Percentiles rank a stretch among this genome's conserved stretches.
Conservation (phyloP, 2,329 filamentous ascomycete genomes). For the Emergomyces pasteurianus region DNA sequence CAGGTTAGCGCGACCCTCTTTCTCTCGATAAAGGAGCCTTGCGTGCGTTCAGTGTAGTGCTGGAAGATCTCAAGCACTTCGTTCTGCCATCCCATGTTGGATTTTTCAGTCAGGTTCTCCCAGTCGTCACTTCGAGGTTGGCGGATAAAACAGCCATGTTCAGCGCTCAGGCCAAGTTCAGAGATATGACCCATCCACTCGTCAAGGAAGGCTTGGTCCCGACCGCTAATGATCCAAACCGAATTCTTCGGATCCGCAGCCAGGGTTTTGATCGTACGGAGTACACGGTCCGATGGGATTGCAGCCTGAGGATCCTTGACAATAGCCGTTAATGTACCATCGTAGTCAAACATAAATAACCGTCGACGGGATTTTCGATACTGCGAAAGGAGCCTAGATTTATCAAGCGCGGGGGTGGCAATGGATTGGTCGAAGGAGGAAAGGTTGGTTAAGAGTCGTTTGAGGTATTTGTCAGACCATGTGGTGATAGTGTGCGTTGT, state of each 20-base stretch:
- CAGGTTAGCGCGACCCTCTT: slow-evolving; percentile 92
- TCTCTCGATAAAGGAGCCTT: slow-evolving; percentile 83
- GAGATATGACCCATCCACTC: slow-evolving; percentile 87
- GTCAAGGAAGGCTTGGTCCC: slow-evolving; percentile 81
- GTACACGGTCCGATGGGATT: slow-evolving; percentile 72
- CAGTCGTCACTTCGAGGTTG: slow-evolving; percentile 64
- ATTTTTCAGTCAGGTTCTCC: slow-evolving; percentile 76
- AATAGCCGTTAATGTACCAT: slow-evolving; percentile 91
- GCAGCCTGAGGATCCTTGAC: slow-evolving; percentile 84
- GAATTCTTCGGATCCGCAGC: slow-evolving; percentile 69
- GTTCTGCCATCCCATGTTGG: slow-evolving; percentile 85
- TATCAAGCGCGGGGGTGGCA: slow-evolving; percentile 72
- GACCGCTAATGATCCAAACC: slow-evolving; percentile 97
- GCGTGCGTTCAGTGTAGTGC: slow-evolving; percentile 74
- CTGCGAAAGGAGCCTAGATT: slow-evolving; percentile 55
- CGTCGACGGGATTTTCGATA: slow-evolving; percentile 67
- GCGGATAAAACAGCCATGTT: slow-evolving; percentile 92
- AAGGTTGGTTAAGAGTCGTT: slow-evolving; percentile 67
- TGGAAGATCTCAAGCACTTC: slow-evolving; percentile 78
- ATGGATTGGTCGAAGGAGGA: slow-evolving; percentile 62
- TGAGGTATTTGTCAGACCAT: slow-evolving; percentile 73
- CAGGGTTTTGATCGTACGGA: slow-evolving; percentile 66
- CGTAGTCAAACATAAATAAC: slow-evolving; percentile 98
- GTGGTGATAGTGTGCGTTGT: slow-evolving; percentile 72
- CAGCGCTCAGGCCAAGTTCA: slow-evolving; percentile 83